Evolutionary conservation across 2,329 filamentous ascomycete genomes (phyloP), one percentile per base, ranked within the genome.

Genomic region (Alternaria ethzedia): DNA sequence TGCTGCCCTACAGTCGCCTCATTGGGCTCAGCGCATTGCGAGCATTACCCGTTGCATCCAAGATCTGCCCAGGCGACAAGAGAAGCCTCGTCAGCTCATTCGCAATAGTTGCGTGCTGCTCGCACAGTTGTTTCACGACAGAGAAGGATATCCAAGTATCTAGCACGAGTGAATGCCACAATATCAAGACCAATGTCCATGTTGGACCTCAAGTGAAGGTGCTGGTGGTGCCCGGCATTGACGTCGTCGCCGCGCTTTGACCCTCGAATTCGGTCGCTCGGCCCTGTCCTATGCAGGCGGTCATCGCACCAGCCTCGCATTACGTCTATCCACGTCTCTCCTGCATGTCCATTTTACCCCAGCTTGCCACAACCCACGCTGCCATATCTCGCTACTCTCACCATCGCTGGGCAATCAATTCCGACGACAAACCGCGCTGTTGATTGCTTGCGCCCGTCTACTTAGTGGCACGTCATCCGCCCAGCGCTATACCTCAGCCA

Each of bases 301-400:
- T 60, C 61, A 63, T 63, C 57, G 56, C 50, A 60, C 61, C 61
- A 60, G 56, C 61, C 57, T 59, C 61, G 46, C 61, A 60, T 63
- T 60, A 63, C 61, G 57, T 60, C 61, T 60, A 60, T 60, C 56
- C 50, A 50, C 56, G 44, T 49, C 59, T 52, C 55, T 62, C 55
- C 59, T 62, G 59, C 59, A 59, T 59, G 55, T 26, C 25, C 49
- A 57, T 61, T 55, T 51, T 54, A 55, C 47, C 62, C 52, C 54
- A 61, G 54, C 62, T 64, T 61, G 62, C 54, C 62, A 61, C 63
- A 59, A 41, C 51, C 41, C 56, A 28, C 55, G 43, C 51, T 41
- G 30, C 43, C 59, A 63, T 59, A 60, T 12, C 25, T 28, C 32
- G 43, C 30, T n/a, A 41, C 12, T 49, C n/a, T 45, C 57, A 50